These are phyloP conservation scores for Sporothrix variecibatus DNA, from an alignment of 2,329 filamentous ascomycete species.

Conservation along the genomic window DNA sequence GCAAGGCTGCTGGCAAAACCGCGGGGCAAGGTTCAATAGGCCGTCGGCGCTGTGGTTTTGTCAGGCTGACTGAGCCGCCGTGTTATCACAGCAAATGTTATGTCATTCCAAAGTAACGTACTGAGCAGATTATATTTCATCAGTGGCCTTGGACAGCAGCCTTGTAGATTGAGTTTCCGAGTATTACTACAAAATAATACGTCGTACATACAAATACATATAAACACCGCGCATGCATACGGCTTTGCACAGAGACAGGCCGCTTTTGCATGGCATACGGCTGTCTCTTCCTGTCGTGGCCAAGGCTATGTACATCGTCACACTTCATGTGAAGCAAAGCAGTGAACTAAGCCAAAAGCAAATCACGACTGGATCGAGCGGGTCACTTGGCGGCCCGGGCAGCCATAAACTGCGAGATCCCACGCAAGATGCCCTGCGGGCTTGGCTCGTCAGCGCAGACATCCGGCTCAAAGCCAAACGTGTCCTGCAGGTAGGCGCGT, in stretches of 20 bases:
- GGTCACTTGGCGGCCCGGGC: background rate
- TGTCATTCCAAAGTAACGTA: background rate
- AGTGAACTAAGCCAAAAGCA: too few species aligned
- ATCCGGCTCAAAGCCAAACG: constrained; percentile 69
- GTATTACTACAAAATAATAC: too few species aligned
- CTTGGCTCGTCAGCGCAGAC: constrained; percentile 82
- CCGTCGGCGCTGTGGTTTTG: background rate
- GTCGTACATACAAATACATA: background rate
- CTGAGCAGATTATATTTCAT: too few species aligned
- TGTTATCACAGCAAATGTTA: background rate
- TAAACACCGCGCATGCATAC: background rate
- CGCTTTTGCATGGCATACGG: background rate
- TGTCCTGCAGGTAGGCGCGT: constrained; percentile 66
- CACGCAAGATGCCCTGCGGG: constrained; percentile 73
- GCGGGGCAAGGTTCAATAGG: background rate
- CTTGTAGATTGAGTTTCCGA: too few species aligned
- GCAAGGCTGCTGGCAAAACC: background rate
- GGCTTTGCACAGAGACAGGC: background rate
- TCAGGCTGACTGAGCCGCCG: constrained; percentile 25
- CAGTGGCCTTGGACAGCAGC: too few species aligned
- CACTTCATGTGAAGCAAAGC: background rate
- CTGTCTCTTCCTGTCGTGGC: background rate
- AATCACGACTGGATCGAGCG: background rate
- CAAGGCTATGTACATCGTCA: background rate
- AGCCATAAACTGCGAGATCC: constrained; percentile 56